Percentiles rank a stretch among this genome's conserved stretches.
phyloP scores from a whole-genome alignment of 179 eudicot species.

The Gypsophila paniculata region DNA sequence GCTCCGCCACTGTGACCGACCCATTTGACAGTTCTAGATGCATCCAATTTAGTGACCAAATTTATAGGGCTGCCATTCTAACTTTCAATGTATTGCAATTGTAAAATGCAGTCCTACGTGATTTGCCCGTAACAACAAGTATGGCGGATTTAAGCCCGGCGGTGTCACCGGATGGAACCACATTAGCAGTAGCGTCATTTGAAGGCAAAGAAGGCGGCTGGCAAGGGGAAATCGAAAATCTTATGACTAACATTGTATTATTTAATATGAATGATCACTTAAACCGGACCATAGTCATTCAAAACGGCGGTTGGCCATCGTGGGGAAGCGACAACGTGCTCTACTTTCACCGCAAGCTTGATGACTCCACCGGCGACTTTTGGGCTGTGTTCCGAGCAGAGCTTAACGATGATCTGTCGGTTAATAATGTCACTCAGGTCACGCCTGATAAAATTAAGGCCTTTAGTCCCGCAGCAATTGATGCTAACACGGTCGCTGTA shows the following conservation, averaged over 20 bases:
- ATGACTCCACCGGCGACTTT: not conserved
- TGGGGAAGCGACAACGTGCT: slow-evolving; percentile 21
- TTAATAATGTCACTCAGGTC: not conserved
- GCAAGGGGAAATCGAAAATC: slow-evolving; percentile 17
- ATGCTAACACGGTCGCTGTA: slow-evolving; percentile 12
- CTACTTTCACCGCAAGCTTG: slow-evolving; percentile 18
- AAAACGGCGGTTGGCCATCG: slow-evolving; percentile 26
- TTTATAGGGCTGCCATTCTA: too few species aligned
- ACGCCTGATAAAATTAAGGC: slow-evolving; percentile 21
- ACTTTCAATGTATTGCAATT: too few species aligned
- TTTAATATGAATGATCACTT: slow-evolving; percentile 1
- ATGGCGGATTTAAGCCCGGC: slow-evolving; percentile 10
- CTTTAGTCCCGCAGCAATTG: slow-evolving; percentile 19
- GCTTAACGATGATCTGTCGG: not conserved
- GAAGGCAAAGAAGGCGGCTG: slow-evolving; percentile 15
- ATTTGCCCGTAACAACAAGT: too few species aligned
- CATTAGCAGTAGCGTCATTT: slow-evolving; percentile 20
- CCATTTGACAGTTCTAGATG: too few species aligned
- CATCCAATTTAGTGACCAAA: too few species aligned
- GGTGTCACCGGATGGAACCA: slow-evolving; percentile 14
- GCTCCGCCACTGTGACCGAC: too few species aligned
- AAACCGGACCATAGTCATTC: not conserved
- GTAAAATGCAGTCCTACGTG: too few species aligned
- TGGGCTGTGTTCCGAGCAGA: slow-evolving; percentile 20
- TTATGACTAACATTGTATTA: slow-evolving; percentile 10